Conservation (phyloP, 129 eudicot species). For the Mikania micrantha region DNA sequence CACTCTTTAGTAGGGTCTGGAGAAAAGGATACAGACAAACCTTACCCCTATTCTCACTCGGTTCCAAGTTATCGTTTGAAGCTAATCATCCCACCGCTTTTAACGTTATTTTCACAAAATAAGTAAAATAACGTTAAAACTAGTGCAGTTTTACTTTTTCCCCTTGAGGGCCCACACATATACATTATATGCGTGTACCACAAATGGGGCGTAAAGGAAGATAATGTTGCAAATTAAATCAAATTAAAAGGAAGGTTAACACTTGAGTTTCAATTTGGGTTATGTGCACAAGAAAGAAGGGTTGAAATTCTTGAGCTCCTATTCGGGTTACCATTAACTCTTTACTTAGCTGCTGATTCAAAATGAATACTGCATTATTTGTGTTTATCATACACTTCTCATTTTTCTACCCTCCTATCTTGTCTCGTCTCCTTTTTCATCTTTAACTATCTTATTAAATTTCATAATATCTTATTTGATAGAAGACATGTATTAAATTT, state of each 20-base stretch:
- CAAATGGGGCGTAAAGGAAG: no score
- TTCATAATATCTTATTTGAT: neutral
- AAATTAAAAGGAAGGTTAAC: neutral
- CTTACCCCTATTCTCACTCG: no score
- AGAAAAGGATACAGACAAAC: no score
- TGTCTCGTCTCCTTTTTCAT: neutral
- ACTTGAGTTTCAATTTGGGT: neutral
- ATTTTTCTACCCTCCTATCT: neutral
- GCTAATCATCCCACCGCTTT: no score
- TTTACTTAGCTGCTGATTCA: neutral
- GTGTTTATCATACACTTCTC: neutral
- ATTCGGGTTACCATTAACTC: no score
- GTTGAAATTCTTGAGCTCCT: neutral
- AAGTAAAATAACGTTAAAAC: no score
- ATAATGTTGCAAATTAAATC: neutral
- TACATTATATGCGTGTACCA: no score
- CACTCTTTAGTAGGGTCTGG: no score
- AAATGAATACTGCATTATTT: neutral
- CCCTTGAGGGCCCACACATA: no score
- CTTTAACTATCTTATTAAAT: neutral
- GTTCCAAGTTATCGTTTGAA: no score
- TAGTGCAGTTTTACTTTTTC: no score
- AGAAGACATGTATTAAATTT: neutral
- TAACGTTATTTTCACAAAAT: no score
- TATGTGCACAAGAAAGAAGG: neutral